Evolutionary conservation across 225 moss, liverwort and hornwort species (phyloP).

Genomic region (Pseudoscleropodium purum): DNA sequence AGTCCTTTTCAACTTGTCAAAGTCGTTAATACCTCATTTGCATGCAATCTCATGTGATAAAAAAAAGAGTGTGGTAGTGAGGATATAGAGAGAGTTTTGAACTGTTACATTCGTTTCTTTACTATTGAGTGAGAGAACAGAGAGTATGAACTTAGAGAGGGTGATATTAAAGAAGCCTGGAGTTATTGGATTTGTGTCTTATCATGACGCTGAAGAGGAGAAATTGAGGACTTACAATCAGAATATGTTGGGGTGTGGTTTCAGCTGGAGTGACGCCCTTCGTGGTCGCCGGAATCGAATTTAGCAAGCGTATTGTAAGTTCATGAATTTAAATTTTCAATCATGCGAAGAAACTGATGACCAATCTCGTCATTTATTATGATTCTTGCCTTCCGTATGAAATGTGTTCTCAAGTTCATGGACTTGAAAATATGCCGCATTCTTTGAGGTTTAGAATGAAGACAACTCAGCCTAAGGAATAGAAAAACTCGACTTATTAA

Average conservation of each 20-base stretch:
- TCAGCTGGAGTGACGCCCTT: conserved; percentile 94
- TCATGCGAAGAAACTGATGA: neutral
- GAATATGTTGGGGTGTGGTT: conserved; percentile 1
- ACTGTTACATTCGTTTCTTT: neutral
- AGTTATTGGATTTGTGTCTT: neutral
- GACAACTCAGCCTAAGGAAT: neutral
- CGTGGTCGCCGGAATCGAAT: conserved; percentile 80
- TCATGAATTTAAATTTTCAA: neutral
- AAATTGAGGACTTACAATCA: neutral
- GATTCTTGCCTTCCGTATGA: neutral
- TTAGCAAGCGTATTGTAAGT: conserved; percentile 95
- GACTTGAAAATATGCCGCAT: neutral
- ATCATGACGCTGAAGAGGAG: neutral
- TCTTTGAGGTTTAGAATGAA: neutral
- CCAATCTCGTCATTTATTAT: neutral
- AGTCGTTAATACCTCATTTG: neutral
- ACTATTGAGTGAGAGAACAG: neutral
- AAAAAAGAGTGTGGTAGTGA: neutral
- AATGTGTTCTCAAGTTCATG: neutral
- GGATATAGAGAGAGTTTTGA: neutral
- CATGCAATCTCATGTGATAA: neutral
- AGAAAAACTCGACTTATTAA: neutral
- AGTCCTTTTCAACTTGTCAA: neutral
- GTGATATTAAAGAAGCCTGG: neutral
- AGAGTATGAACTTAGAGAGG: neutral